Evolutionary conservation across 371 early-diverging fungal genomes (phyloP), one percentile per base, ranked within the genome.

Genomic region (Lichtheimia hyalospora): DNA sequence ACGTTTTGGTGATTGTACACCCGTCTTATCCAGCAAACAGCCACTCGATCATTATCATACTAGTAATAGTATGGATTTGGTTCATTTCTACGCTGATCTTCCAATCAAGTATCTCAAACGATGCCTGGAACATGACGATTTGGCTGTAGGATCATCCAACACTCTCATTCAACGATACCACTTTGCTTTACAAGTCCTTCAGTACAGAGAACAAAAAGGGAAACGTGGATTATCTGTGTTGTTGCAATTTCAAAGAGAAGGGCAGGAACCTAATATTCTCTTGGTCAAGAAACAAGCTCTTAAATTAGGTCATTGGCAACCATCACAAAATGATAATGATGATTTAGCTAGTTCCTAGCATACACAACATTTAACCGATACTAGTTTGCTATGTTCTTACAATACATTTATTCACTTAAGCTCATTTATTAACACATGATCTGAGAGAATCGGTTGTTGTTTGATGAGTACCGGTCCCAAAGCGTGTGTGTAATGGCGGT

Each of bases 261-360:
- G 18, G 20, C 54, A 70, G 15, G 16, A 41, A 16, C 28, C 50
- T 21, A 42, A 44, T 13, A 43, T 65, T 27, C 16, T 66, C 12
- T 50, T 74, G 13, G 73, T 67, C 18, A 61, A 62, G 53, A 68
- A 74, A 54, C 63, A 67, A 21, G 54, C 58, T 14, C 51, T 61
- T 16, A 73, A 74, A 55, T 51, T 60, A 42, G 78, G 74, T 14
- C 39, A 27, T 53, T 77, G 78, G 78, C 63, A 74, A 58, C 74
- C 70, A 46, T 10, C 34, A 2, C 34, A 34, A 34, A 10, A 34
- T 34, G 34, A 34, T 8, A 4, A 34, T 34, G 27, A 27, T 27
- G 34, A 34, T 34, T 34, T 10, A 10, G 34, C 34, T 8, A 34
- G 34, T 10, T 34, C 10, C 34, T 34, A 34, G 34, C 34, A 34